Conservation (phyloP, 306 rosid species). For the Fragaria nilgerrensis region DNA sequence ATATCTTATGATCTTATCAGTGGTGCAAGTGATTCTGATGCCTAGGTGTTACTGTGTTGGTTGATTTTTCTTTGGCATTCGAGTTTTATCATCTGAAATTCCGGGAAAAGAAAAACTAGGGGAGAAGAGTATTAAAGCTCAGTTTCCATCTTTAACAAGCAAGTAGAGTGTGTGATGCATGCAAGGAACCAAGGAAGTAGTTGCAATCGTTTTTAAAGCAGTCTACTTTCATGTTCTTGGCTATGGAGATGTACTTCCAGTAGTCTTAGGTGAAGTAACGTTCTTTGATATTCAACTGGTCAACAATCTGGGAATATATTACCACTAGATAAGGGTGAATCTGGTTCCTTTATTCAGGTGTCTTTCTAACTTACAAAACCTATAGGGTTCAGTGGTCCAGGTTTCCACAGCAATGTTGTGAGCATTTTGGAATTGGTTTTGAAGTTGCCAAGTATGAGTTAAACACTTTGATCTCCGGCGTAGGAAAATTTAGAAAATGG, state of each 20-base stretch:
- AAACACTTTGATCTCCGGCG: background rate
- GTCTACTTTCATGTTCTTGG: background rate
- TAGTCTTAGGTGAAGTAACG: background rate
- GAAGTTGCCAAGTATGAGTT: background rate
- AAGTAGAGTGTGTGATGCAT: background rate
- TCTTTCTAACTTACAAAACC: background rate
- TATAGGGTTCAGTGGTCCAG: background rate
- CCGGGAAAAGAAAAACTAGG: background rate
- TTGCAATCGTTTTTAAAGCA: background rate
- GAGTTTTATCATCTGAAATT: constrained; percentile 1
- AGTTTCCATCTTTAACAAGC: constrained; percentile 1
- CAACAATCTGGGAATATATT: background rate
- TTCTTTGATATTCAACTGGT: too few species aligned
- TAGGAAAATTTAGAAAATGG: background rate
- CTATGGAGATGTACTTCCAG: background rate
- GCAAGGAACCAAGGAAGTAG: background rate
- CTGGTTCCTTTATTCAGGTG: background rate
- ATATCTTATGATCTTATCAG: background rate
- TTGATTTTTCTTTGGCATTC: constrained; percentile 20
- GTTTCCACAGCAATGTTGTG: background rate
- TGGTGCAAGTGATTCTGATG: constrained; percentile 20
- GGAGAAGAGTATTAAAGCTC: background rate
- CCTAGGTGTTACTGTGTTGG: background rate
- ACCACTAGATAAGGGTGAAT: background rate
- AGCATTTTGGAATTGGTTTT: background rate